Base-by-base conservation (phyloP, 768 basidiomycete species). In the Xerocomellus chrysenteron region DNA sequence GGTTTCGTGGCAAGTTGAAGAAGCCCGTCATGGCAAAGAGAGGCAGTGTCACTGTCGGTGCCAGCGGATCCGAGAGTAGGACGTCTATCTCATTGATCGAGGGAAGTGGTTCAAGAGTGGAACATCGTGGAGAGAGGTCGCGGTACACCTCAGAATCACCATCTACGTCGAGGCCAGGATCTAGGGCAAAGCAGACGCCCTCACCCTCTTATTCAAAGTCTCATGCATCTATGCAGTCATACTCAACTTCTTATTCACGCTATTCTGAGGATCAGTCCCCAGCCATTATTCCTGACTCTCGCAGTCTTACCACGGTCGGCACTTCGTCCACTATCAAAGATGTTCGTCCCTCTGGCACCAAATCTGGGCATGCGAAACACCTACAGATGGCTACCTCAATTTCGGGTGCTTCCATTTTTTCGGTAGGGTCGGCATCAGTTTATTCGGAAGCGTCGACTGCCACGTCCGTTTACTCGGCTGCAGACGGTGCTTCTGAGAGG, bases 11-110 rank as follows among this genome's bases (percentile, higher is more conserved):
- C 3, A 88, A 84, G 61, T 80, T 94, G 58, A 94, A 94, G 77
- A 85, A 83, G 52, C 88, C 90, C 0, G 75, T 94, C 59, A 86
- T 88, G 78, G 81, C 89, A 4, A 91, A 88, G 71, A 82, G 90
- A 28, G 52, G 60, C 14, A 73, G 71, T 32, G 60, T 68, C 36
- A 50, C 39, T 13, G 57, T 57, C 14, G 51, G 55, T 1, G 5
- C 52, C 0, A 36, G 41, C 30, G 50, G 33, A 2, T 9, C 32
- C 1, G 64, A 64, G 21, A 55, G 58, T 5, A 59, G 68, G 33
- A 36, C 7, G 28, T 66, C 68, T 5, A 47, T 69, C 9, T 57
- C 68, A 5, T 48, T 69, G 54, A 51, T 55, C 24, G 56, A 67
- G 14, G 49, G 53, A 24, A 45, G 11, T 33, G 21, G 42, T 17